phyloP scores from a whole-genome alignment of 306 rosid species.

The Cicer yamashitae region DNA sequence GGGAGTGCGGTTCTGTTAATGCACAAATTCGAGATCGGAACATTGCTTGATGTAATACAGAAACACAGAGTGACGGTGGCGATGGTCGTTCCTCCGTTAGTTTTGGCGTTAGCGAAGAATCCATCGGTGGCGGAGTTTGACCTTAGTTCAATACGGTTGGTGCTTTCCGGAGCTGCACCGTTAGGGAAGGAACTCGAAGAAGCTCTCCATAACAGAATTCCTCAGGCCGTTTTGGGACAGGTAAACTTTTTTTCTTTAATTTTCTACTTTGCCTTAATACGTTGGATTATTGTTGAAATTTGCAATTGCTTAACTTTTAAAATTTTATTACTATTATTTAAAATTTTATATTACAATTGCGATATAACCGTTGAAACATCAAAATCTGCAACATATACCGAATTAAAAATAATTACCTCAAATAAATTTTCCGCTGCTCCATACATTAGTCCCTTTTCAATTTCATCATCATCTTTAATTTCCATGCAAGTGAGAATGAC shows the following conservation, averaged over 20 bases:
- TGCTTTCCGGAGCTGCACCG: constrained; percentile 88
- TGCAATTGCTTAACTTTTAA: too few species aligned
- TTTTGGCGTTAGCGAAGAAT: constrained; percentile 78
- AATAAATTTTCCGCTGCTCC: background rate
- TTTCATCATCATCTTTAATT: background rate
- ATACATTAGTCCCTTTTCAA: background rate
- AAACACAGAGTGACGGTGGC: constrained; percentile 68
- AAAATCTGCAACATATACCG: too few species aligned
- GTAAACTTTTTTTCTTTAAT: constrained; percentile 36
- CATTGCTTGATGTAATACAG: constrained; percentile 62
- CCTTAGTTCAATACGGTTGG: constrained; percentile 67
- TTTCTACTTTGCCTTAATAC: background rate
- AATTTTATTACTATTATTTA: too few species aligned
- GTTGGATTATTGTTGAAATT: too few species aligned
- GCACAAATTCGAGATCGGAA: constrained; percentile 80
- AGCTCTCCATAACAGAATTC: constrained; percentile 64
- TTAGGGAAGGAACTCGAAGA: constrained; percentile 85
- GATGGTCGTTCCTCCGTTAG: constrained; percentile 89
- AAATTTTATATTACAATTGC: too few species aligned
- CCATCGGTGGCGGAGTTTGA: constrained; percentile 69
- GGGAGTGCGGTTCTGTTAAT: constrained; percentile 72
- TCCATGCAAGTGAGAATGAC: background rate
- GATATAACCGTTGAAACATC: too few species aligned
- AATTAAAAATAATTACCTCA: background rate
- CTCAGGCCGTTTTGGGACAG: constrained; percentile 85